Base-by-base conservation (phyloP, 1,284 basidiomycete species). In the Cystobasidium slooffiae region DNA sequence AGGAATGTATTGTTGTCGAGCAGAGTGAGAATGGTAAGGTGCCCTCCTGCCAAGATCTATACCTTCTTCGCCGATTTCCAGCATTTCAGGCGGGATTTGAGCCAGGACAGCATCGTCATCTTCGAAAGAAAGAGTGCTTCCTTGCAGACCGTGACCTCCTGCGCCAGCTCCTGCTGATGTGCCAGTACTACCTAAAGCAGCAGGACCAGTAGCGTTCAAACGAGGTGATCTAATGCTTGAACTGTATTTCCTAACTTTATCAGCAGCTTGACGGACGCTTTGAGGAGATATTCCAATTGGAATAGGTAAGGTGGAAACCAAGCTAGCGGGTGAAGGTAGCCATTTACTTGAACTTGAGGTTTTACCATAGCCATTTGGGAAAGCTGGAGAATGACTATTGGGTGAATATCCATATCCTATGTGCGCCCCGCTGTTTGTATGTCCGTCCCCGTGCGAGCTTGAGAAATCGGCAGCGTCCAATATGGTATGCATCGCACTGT, bases 51-150 rank as follows among this genome's bases (percentile, higher is more conserved):
- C 53, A 10, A 61, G 49, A 64, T 53, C 58, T 12, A 53, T 37
- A 37, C 51, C 69, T 24, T 72, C 58, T 47, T 63, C 59, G 51
- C 18, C 69, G 16, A 43, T 51, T 24, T 53, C 49, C n/a, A 72
- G 49, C 49, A 53, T 46, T 12, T 63, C 58, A 49, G 22, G 59
- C 18, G 70, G 53, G 12, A 53, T 22, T 31, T 58, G 59, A 14
- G 70, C 53, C n/a, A 73, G 37, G 6, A 73, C 70, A 22, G 70
- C 70, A 59, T 73, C 70, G 16, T 73, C 70, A 55, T 73, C 70
- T 43, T 73, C 70, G 53, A 73, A 73, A 12, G 70, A 73, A 22
- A 73, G 44, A 14, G 47, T 66, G 20, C 61, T 55, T 24, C 49
- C 22, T 41, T 65, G 61, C 9, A 65, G 61, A 10, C 5, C 24